These are phyloP conservation scores for Sphagnum magellanicum DNA, from an alignment of 228 moss, liverwort and hornwort genomes.

Conservation along the genomic window DNA sequence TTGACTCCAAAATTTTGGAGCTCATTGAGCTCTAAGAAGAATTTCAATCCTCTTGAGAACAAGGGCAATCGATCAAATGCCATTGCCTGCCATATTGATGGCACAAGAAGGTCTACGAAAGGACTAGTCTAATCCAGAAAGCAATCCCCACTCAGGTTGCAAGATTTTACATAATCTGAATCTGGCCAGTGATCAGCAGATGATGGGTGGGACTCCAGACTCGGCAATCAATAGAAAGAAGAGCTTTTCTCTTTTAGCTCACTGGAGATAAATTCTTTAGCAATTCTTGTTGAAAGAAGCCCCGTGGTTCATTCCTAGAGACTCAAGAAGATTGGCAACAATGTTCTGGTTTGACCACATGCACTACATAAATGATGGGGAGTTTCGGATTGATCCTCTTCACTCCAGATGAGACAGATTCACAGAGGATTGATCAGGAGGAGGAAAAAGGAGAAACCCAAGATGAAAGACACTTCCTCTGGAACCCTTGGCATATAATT, in stretches of 20 bases:
- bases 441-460: no score
- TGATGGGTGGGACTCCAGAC: neutral
- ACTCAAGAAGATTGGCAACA: constrained; percentile 35
- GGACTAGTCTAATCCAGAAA: neutral
- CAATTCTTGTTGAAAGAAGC: constrained; percentile 29
- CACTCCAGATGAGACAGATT: constrained; percentile 6
- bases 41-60: constrained; percentile 6
- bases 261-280: constrained; percentile 26
- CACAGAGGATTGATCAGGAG: constrained; percentile 4
- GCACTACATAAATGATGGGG: constrained; percentile 22
- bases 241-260: constrained; percentile 3
- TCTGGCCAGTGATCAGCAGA: constrained; percentile 2
- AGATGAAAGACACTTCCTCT: constrained; percentile 9
- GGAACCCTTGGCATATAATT: neutral
- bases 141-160: constrained; percentile 7
- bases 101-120: neutral
- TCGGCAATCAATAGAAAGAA: constrained; percentile 11
- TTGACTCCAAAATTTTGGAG: constrained; percentile 3
- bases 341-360: constrained; percentile 32
- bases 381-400: constrained; percentile 11
- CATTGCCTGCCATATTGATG: constrained; percentile 7
- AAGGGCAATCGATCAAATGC: constrained; percentile 11
- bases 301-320: constrained; percentile 8
- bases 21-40: constrained; percentile 6
- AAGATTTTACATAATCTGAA: neutral